These are phyloP conservation scores for Scytalidium sp. DNA, from an alignment of 2,329 filamentous ascomycete genomes.

Conservation along the genomic window DNA sequence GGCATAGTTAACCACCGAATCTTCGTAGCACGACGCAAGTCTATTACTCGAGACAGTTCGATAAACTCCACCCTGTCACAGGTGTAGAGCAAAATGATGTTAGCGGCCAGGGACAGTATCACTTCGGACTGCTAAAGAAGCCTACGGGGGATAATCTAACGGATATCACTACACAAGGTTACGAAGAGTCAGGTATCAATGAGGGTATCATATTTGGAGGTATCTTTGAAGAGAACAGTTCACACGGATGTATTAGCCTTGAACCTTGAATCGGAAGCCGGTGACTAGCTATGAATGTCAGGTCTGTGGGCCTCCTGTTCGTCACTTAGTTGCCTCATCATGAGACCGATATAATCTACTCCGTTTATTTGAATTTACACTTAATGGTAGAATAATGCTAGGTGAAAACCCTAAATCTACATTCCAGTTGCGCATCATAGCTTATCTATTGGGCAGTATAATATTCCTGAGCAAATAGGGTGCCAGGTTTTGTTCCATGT, in stretches of 20 bases:
- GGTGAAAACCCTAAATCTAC: no score
- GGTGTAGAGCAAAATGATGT: slow-evolving; percentile 46
- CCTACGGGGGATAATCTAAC: slow-evolving; percentile 37
- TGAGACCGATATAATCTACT: no score
- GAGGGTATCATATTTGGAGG: slow-evolving; percentile 52
- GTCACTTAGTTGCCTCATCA: no score
- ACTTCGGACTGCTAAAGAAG: slow-evolving; percentile 63
- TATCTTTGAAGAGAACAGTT: slow-evolving; percentile 51
- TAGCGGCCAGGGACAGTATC: slow-evolving; percentile 57
- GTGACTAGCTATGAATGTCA: no score
- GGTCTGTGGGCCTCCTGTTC: no score
- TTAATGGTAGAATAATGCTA: no score
- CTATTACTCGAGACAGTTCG: slow-evolving; percentile 50
- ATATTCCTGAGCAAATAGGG: no score
- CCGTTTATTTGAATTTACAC: no score
- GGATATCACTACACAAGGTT: slow-evolving; percentile 46
- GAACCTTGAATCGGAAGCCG: background rate
- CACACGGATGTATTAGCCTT: slow-evolving; percentile 35
- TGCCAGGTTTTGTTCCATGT: no score
- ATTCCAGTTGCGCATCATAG: no score
- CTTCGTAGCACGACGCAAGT: slow-evolving; percentile 49
- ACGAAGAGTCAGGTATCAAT: slow-evolving; percentile 45
- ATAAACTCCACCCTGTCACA: slow-evolving; percentile 45
- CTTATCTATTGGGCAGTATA: no score
- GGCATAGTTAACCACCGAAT: background rate